phyloP scores from a whole-genome alignment of 768 basidiomycete species.

The Lactarius akahatsu region DNA sequence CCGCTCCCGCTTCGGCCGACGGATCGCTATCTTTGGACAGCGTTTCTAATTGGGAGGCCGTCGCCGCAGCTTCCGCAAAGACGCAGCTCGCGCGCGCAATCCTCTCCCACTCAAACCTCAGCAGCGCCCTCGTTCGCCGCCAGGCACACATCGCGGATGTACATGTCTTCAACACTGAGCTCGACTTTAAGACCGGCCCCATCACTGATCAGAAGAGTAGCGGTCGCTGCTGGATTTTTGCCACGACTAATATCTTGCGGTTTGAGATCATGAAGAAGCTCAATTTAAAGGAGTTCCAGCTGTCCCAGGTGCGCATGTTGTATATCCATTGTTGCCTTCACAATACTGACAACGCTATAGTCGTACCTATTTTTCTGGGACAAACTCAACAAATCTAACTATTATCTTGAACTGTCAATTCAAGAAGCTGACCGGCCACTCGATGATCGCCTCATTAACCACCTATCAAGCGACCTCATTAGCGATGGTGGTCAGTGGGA shows the following conservation, averaged over 20 bases:
- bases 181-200: slow-evolving; percentile 81
- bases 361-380: slow-evolving; percentile 96
- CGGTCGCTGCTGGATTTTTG: slow-evolving; percentile 95
- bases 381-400: slow-evolving; percentile 92
- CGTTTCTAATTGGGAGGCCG: slow-evolving; percentile 66
- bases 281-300: slow-evolving; percentile 85
- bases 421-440: slow-evolving; percentile 76
- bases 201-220: slow-evolving; percentile 85
- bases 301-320: slow-evolving; percentile 64
- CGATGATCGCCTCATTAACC: slow-evolving; percentile 78
- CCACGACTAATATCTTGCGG: slow-evolving; percentile 83
- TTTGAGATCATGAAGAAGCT: slow-evolving; percentile 84
- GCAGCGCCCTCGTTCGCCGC: slow-evolving; percentile 61
- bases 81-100: slow-evolving; percentile 73
- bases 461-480: slow-evolving; percentile 74
- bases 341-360: slow-evolving; percentile 37
- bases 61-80: slow-evolving; percentile 56
- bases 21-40: slow-evolving; percentile 61
- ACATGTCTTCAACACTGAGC: slow-evolving; percentile 79
- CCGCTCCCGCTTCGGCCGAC: slow-evolving; percentile 50
- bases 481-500: slow-evolving; percentile 96
- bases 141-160: slow-evolving; percentile 58
- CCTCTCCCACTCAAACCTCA: slow-evolving; percentile 67
- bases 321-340: neutral
- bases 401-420: slow-evolving; percentile 86